These are phyloP conservation scores for Cladophialophora immunda DNA, from an alignment of 2,329 filamentous ascomycete genomes.

Conservation along the genomic window DNA sequence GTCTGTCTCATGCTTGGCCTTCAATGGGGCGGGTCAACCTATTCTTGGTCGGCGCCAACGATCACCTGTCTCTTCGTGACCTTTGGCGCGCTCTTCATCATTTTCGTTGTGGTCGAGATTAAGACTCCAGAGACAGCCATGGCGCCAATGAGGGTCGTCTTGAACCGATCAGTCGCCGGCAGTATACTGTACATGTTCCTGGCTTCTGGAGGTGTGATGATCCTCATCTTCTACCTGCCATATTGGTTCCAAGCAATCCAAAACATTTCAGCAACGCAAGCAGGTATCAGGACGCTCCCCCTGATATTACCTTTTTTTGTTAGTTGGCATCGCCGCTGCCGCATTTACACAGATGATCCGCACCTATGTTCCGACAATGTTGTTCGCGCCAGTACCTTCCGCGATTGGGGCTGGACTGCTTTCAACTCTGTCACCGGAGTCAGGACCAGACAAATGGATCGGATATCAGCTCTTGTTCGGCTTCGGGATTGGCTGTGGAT, in stretches of 20 bases:
- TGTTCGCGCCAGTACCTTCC: no score
- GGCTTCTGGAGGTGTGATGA: no score
- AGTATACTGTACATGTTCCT: no score
- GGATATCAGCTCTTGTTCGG: conserved; percentile 48
- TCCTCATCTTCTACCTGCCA: conserved; percentile 48
- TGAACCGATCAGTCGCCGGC: conserved; percentile 46
- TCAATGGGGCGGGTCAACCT: conserved; percentile 54
- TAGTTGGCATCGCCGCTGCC: conserved; percentile 33
- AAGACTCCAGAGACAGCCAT: no score
- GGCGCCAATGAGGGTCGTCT: no score
- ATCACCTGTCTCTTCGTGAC: conserved; percentile 60
- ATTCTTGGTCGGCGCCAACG: conserved; percentile 52
- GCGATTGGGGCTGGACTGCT: no score
- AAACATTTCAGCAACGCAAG: conserved; percentile 44
- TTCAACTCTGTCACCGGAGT: no score
- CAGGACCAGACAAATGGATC: conserved; percentile 38
- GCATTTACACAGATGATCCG: no score
- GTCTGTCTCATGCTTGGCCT: conserved; percentile 50
- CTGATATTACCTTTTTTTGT: conserved; percentile 39
- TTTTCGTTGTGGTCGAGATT: conserved; percentile 59
- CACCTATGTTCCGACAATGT: no score
- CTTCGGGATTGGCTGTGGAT: conserved; percentile 37
- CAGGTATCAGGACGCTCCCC: no score
- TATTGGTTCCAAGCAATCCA: conserved; percentile 57
- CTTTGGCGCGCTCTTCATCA: conserved; percentile 46